Percentiles rank a stretch among this genome's conserved stretches.
phyloP scores from a whole-genome alignment of 2,329 filamentous ascomycete species.

The Waltergamsia citrina region DNA sequence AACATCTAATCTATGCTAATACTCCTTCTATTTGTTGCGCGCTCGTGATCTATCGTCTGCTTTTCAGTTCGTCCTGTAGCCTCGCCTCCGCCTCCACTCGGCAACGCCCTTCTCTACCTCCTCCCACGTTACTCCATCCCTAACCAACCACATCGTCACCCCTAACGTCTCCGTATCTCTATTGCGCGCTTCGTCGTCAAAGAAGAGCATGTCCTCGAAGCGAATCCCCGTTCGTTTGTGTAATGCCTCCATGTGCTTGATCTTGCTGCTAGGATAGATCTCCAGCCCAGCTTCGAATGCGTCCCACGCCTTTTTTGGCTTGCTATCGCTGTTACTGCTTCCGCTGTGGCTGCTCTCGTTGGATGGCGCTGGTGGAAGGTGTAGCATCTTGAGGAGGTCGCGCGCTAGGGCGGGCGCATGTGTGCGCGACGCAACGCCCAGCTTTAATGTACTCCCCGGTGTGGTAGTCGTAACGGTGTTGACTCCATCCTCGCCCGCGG shows the following conservation, averaged over 20 bases:
- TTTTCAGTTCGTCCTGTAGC: conserved; percentile 17
- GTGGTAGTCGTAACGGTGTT: no score
- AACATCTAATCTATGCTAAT: no score
- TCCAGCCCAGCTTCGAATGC: conserved; percentile 52
- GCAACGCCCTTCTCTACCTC: conserved; percentile 74
- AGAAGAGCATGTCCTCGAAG: conserved; percentile 87
- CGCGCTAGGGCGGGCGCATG: conserved; percentile 68
- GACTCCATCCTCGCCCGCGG: conserved; percentile 11
- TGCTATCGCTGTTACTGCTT: conserved; percentile 7
- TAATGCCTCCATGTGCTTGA: conserved; percentile 72
- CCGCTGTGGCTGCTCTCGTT: conserved; percentile 10
- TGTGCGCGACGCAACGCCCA: conserved; percentile 77
- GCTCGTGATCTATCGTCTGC: no score
- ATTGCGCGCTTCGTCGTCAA: conserved; percentile 86
- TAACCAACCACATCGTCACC: conserved; percentile 75
- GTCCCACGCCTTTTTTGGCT: conserved; percentile 25
- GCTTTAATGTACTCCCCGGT: conserved; percentile 33
- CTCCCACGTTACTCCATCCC: conserved; percentile 65
- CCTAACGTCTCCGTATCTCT: conserved; percentile 70
- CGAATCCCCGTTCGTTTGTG: conserved; percentile 59
- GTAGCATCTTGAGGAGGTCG: conserved; percentile 69
- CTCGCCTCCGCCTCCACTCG: conserved; percentile 70
- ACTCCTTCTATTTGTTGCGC: no score
- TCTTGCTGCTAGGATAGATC: conserved; percentile 72
- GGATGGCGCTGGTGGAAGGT: conserved; percentile 30